Base-by-base conservation (phyloP, 768 basidiomycete genomes). In the Suillus alpinus region DNA sequence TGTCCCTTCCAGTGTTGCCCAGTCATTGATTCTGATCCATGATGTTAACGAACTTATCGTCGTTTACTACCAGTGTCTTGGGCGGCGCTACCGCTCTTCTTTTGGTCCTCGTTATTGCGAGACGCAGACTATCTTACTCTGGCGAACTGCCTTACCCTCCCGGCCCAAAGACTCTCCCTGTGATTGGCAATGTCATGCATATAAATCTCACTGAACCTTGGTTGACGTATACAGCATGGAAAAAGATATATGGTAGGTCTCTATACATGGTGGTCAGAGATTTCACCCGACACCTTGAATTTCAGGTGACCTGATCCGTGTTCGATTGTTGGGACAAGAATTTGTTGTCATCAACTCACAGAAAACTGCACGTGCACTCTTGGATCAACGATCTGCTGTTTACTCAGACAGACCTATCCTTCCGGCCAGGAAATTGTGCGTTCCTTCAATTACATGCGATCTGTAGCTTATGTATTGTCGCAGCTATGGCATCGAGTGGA, bases 211-310 rank as follows among this genome's bases (percentile, higher is more conserved):
- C 44, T 8, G 62, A 65, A 16, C 73, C 75, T 9, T 76, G 75
- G 75, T n/a, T 74, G 50, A 70, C 73, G 0, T 76, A 70, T 40
- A 37, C 47, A 23, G 66, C 72, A 29, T 76, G 75, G 75, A 67
- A 67, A 39, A 62, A 66, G 51, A 23, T 39, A 26, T 74, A 75
- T 37, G 75, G 75, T 76, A 47, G 5, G 71, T 62, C 18, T 23
- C 6, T 12, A 23, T 26, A 46, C 6, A 6, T 46, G 23, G 20
- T 26, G 13, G 44, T 10, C 13, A 46, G 5, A 20, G 18, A 14
- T 12, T 46, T 46, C 10, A 46, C 23, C 23, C 6, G 12, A 14
- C 23, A 13, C 26, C 18, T 14, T 32, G 32, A 6, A 32, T 32
- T 26, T 46, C 44, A 46, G 44, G 44, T 13, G 23, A 46, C 12